Evolutionary conservation across 139 green algal species (phyloP), one percentile per base, ranked within the genome.

Genomic region (Gonium pectorale): DNA sequence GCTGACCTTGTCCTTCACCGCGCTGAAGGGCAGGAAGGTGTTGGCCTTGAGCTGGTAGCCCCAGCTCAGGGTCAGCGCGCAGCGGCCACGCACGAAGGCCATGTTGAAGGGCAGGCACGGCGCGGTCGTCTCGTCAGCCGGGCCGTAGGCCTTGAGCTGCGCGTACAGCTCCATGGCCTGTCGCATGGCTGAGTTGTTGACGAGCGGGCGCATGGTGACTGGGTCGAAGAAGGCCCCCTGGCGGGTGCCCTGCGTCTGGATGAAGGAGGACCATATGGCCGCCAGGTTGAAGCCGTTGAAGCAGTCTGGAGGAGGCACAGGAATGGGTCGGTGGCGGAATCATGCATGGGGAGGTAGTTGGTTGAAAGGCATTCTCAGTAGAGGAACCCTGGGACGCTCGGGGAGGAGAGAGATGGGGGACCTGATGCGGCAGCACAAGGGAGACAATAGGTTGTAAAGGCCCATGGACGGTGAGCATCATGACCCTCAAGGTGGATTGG

Each of bases 31-130:
- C 11, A 54, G 22, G 78, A 84, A 84, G 5, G 31, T 44, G 40
- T 82, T 82, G 29, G 75, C 75, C 60, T 82, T 82, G 40, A 82
- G n/a, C 59, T 82, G 75, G 75, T 72, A 82, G 15, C 75, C 75
- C 75, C 75, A 82, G 59, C 59, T 72, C 38, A 82, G 75, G 29
- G 75, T 82, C 59, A 82, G 75, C 63, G 78, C 78, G 78, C 78
- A 84, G 44, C 46, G 43, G 7, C 78, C 78, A 2, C n/a, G 44
- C 22, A 75, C 62, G 15, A 75, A 84, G 17, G 64, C n/a, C 33
- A 26, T 13, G 63, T 74, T 84, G 63, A 54, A 75, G 13, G 63
- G 63, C 62, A 41, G 62, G 78, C 78, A 84, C 5, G 44, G 31
- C 31, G 78, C 78, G 38, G 62, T 66, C 44, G 29, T 40, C 17